phyloP scores from a whole-genome alignment of 768 basidiomycete genomes.

The Agaricus sinodeliciosus region DNA sequence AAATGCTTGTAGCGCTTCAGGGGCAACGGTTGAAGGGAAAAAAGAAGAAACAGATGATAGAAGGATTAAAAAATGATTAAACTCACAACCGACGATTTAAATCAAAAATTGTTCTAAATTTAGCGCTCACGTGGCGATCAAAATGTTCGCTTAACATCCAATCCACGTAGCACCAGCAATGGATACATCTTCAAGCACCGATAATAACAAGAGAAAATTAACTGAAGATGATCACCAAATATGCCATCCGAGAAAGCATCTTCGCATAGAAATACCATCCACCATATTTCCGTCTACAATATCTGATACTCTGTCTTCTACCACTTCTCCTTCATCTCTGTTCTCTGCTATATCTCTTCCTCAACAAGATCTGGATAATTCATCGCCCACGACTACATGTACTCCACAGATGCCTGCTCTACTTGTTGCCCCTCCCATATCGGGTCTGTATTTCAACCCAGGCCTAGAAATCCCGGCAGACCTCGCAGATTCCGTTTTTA shows the following conservation, averaged over 20 bases:
- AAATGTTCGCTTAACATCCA: neutral
- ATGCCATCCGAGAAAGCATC: slow-evolving; percentile 8
- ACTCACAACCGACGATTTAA: too few species aligned
- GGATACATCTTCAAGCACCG: neutral
- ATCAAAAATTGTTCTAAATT: too few species aligned
- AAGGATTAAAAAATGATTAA: too few species aligned
- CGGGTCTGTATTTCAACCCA: slow-evolving; percentile 59
- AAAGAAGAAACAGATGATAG: too few species aligned
- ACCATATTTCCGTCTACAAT: neutral
- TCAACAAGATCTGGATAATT: neutral
- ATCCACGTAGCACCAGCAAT: neutral
- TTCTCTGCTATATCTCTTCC: slow-evolving; percentile 10
- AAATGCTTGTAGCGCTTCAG: too few species aligned
- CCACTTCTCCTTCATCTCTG: slow-evolving; percentile 9
- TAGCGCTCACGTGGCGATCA: neutral
- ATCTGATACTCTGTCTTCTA: neutral
- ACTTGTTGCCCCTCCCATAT: slow-evolving; percentile 44
- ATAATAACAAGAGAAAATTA: slow-evolving; percentile 3
- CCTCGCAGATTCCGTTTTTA: slow-evolving; percentile 40
- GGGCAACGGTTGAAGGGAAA: too few species aligned
- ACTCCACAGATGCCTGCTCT: neutral
- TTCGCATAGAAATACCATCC: slow-evolving; percentile 12
- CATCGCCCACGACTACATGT: neutral
- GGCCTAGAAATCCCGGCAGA: slow-evolving; percentile 41
- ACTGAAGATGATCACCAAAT: slow-evolving; percentile 1